Evolutionary conservation across 176 grass and related monocot genomes (phyloP), one percentile per base, ranked within the genome.

Genomic region (Carex myosuroides): DNA sequence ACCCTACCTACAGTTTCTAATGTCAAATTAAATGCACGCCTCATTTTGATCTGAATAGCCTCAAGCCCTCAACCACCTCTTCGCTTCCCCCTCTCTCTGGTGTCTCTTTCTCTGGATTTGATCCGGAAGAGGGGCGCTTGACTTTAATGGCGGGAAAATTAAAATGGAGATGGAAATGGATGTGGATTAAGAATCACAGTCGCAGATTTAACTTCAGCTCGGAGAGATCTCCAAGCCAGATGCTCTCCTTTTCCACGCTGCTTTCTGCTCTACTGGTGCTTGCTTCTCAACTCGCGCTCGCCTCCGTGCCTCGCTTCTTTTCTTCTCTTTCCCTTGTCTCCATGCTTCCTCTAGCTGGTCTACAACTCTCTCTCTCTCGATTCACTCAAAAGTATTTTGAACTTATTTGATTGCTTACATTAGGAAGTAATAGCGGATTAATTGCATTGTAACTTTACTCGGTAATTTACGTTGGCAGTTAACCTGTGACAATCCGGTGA

Each of bases 281-380:
- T 41, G 85, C 90, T 56, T 94, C 87, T 62, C 95, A 98, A 62
- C 79, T 94, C 66, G 91, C 95, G 39, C 84, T 98, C n/a, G 95
- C 92, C 79, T 88, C 87, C 83, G 91, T 98, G 62, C 95, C 95
- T 65, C 91, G 84, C 37, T 35, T 94, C 67, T 90, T 94, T 86
- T 88, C 91, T 1, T 94, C 84, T 13, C 65, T 98, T 60, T 93
- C 92, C 9, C 91, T 98, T 62, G 50, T 98, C 72, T 78, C 92
- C 82, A 93, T 98, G 95, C 95, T 98, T 81, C 95, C 92, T 64
- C 80, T 98, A 64, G 85, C 91, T 73, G 95, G 95, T 93, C 70
- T 20, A 56, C 63, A 24, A 42, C 58, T 72, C 37, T 32, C 37
- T 79, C 29, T 57, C 35, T 22, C 7, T 3, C 9, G 0, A 1